Conservation (phyloP, 768 basidiomycete species). For the Pleurotus tuber-regium region DNA sequence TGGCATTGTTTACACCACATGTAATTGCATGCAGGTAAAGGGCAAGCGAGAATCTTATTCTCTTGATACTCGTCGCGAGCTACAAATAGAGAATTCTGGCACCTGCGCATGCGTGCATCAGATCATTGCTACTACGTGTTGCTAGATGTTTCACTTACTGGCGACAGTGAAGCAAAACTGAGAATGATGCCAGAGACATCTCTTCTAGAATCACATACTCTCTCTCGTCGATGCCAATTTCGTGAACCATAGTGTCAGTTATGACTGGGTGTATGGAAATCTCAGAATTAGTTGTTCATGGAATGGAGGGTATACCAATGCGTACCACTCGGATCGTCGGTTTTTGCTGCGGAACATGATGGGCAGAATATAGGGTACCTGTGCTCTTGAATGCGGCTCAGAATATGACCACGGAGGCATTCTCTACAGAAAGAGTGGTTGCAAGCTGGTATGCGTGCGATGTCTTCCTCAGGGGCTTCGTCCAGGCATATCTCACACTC, state of each 20-base stretch:
- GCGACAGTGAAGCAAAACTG: slow-evolving; percentile 43
- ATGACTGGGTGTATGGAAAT: no score
- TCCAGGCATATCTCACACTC: slow-evolving; percentile 50
- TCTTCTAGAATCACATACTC: slow-evolving; percentile 38
- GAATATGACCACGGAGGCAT: slow-evolving; percentile 37
- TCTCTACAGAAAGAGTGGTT: slow-evolving; percentile 44
- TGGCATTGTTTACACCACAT: slow-evolving; percentile 55
- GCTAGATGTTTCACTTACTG: slow-evolving; percentile 26
- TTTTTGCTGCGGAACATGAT: slow-evolving; percentile 31
- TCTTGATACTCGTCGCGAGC: slow-evolving; percentile 40
- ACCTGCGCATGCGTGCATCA: slow-evolving; percentile 28
- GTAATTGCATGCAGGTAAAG: slow-evolving; percentile 36
- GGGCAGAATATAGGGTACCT: slow-evolving; percentile 54
- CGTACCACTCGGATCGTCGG: slow-evolving; percentile 26
- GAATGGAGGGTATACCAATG: background rate
- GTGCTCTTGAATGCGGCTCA: slow-evolving; percentile 38
- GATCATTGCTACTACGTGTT: background rate
- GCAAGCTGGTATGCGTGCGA: slow-evolving; percentile 39
- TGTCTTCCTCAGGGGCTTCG: slow-evolving; percentile 34
- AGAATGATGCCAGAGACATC: slow-evolving; percentile 42
- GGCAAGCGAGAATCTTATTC: slow-evolving; percentile 36
- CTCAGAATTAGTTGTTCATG: no score
- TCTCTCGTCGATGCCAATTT: slow-evolving; percentile 42
- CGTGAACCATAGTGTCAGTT: slow-evolving; percentile 31
- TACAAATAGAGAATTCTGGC: slow-evolving; percentile 37